phyloP scores from a whole-genome alignment of 352 stramenopile species.

The Albugo laibachii region DNA sequence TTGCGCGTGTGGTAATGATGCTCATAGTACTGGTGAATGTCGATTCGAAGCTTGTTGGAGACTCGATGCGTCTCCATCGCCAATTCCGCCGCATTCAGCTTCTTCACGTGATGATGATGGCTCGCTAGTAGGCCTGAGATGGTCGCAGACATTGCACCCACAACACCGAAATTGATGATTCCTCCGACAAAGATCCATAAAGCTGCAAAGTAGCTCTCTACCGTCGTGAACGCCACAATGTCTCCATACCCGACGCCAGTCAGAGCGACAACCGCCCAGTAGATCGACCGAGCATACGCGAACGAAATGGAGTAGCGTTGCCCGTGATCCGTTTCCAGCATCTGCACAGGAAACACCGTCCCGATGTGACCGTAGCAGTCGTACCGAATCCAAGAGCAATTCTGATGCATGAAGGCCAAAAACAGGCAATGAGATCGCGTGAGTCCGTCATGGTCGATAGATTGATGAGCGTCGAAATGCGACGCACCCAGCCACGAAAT shows the following conservation, averaged over 20 bases:
- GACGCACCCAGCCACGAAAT: conserved; percentile 15
- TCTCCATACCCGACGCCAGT: conserved; percentile 62
- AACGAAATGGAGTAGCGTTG: conserved; percentile 27
- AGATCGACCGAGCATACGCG: conserved; percentile 46
- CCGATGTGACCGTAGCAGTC: conserved; percentile 47
- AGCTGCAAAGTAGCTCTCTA: conserved; percentile 41
- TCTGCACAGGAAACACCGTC: conserved; percentile 12
- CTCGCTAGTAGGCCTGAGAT: conserved; percentile 45
- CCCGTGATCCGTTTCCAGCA: conserved; percentile 1
- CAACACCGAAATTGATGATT: conserved; percentile 62
- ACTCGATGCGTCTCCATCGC: conserved; percentile 39
- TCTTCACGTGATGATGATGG: conserved; percentile 37
- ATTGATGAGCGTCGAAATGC: not conserved
- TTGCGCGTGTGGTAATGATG: conserved; percentile 59
- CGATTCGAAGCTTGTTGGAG: conserved; percentile 24
- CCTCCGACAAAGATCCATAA: conserved; percentile 42
- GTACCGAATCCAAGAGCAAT: conserved; percentile 57
- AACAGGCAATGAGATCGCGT: not conserved
- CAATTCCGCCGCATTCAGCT: conserved; percentile 44
- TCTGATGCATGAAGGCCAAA: conserved; percentile 8
- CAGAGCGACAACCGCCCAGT: conserved; percentile 52
- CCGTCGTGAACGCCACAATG: conserved; percentile 52
- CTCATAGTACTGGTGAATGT: conserved; percentile 58
- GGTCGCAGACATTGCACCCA: conserved; percentile 58
- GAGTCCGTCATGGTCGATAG: not conserved